Evolutionary conservation across 164 flowering plant species (phyloP).

Genomic region (Chimonanthus salicifolius): DNA sequence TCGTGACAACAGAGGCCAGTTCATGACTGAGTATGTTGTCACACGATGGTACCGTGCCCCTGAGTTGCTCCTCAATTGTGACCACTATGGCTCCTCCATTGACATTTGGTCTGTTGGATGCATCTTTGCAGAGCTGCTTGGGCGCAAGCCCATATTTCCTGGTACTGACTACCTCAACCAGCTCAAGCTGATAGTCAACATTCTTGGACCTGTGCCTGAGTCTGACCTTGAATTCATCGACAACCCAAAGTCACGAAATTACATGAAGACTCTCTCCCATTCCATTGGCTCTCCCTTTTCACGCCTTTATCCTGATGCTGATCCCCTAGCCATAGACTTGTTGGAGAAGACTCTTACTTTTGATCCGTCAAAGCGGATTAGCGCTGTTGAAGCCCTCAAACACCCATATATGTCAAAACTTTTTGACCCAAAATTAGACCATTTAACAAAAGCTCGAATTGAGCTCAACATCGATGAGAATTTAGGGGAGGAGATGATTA

Average conservation of each 20-base stretch:
- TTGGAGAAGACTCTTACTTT: slow-evolving; percentile 70
- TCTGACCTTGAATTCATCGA: slow-evolving; percentile 68
- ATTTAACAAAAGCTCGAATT: slow-evolving; percentile 66
- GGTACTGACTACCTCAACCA: slow-evolving; percentile 66
- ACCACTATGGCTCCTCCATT: slow-evolving; percentile 78
- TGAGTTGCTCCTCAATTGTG: slow-evolving; percentile 65
- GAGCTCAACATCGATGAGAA: slow-evolving; percentile 72
- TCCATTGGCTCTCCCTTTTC: slow-evolving; percentile 44
- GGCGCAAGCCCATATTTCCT: slow-evolving; percentile 61
- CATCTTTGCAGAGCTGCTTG: slow-evolving; percentile 44
- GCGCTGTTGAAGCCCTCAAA: slow-evolving; percentile 22
- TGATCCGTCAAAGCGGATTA: slow-evolving; percentile 84
- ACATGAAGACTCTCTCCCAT: slow-evolving; percentile 55
- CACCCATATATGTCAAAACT: slow-evolving; percentile 9
- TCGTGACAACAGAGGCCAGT: no score
- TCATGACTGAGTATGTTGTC: no score
- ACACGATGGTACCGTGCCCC: no score
- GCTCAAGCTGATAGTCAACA: slow-evolving; percentile 27
- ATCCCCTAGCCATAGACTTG: slow-evolving; percentile 72
- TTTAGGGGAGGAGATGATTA: neutral
- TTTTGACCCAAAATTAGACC: slow-evolving; percentile 57
- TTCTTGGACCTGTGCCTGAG: slow-evolving; percentile 72
- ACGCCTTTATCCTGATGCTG: slow-evolving; percentile 59
- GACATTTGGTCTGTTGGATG: slow-evolving; percentile 96
- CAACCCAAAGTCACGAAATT: slow-evolving; percentile 64